phyloP scores from a whole-genome alignment of 2,329 filamentous ascomycete species.

The Mycosphaerelloides madeirae region DNA sequence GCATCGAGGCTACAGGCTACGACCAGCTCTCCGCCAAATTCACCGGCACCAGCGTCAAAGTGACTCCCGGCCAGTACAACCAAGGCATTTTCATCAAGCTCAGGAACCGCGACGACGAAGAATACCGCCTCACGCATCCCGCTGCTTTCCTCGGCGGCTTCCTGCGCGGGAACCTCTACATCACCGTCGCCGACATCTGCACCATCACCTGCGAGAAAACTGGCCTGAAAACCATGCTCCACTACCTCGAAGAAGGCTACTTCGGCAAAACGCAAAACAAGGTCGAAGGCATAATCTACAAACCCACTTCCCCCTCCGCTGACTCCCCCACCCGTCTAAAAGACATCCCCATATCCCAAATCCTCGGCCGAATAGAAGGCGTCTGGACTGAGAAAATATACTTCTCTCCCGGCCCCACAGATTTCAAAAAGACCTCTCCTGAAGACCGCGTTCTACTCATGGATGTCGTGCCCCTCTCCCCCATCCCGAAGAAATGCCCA shows the following conservation, averaged over 20 bases:
- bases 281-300: constrained; percentile 85
- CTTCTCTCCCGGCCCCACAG: constrained; percentile 50
- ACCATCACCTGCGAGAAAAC: constrained; percentile 88
- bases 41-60: constrained; percentile 89
- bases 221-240: constrained; percentile 82
- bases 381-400: constrained; percentile 74
- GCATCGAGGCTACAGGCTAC: constrained; percentile 80
- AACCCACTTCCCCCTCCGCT: constrained; percentile 73
- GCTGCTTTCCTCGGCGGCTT: constrained; percentile 88
- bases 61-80: constrained; percentile 88
- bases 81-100: constrained; percentile 91
- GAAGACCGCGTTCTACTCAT: constrained; percentile 69
- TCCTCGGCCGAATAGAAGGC: constrained; percentile 77
- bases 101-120: constrained; percentile 73
- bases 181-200: constrained; percentile 85
- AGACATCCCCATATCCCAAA: constrained; percentile 79
- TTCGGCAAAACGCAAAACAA: constrained; percentile 86
- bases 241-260: constrained; percentile 95
- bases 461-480: constrained; percentile 77
- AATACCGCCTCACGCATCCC: constrained; percentile 92
- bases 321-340: constrained; percentile 75
- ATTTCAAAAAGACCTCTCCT: constrained; percentile 43
- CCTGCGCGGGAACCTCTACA: constrained; percentile 77
- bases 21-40: constrained; percentile 98
- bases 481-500: constrained; percentile 73